Percentiles rank a stretch among this genome's conserved stretches.
Evolutionary conservation across 1,284 basidiomycete species (phyloP).

Genomic region (Entoloma clypeatum): DNA sequence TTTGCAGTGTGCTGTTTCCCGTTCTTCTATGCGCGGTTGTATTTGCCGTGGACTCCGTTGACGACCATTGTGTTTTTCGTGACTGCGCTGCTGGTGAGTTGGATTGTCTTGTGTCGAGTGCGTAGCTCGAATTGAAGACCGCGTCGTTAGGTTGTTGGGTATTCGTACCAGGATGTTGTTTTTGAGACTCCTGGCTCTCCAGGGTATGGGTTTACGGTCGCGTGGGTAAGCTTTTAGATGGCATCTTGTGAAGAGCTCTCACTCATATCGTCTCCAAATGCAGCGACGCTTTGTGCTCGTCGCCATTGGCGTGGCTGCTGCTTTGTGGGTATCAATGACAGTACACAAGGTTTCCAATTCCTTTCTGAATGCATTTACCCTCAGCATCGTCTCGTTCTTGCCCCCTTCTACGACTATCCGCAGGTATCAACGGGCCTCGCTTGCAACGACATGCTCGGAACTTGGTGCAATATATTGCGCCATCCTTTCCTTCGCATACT

Average conservation of each 20-base stretch:
- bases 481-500: constrained; percentile 61
- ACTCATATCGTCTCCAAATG: background rate
- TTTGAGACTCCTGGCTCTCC: constrained; percentile 41
- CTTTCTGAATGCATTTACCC: background rate
- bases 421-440: constrained; percentile 57
- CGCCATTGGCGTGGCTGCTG: constrained; percentile 55
- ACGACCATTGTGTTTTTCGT: constrained; percentile 73
- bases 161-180: constrained; percentile 64
- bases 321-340: constrained; percentile 45
- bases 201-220: constrained; percentile 56
- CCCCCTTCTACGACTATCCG: constrained; percentile 71
- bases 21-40: constrained; percentile 64
- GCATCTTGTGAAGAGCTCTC: background rate
- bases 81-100: constrained; percentile 58
- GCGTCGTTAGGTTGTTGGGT: constrained; percentile 59
- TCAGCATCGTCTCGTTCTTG: constrained; percentile 62
- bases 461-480: constrained; percentile 65
- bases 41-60: constrained; percentile 74
- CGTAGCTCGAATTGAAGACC: background rate
- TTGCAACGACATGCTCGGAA: constrained; percentile 60
- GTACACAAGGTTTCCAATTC: background rate
- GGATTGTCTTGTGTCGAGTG: background rate
- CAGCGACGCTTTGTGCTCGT: constrained; percentile 65
- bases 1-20: constrained; percentile 70
- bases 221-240: constrained; percentile 53